A percentile compares a stretch with the other conserved stretches of the same genome.
Conservation (phyloP, 257 asterid species). For the Marsdenia floribunda region DNA sequence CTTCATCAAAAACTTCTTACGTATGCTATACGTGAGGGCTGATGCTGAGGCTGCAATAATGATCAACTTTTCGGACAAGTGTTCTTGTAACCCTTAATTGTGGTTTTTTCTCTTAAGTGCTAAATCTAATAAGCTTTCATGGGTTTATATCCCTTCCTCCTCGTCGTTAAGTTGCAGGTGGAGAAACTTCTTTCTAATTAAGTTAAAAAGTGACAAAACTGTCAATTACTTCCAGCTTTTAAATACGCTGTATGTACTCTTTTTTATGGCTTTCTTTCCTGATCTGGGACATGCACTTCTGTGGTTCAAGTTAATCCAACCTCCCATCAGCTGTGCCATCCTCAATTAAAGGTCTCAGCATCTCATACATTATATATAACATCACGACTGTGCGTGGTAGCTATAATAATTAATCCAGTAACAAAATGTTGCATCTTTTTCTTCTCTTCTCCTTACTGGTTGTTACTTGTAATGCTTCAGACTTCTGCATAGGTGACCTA, state of each 20-base stretch:
- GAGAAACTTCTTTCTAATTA: background rate
- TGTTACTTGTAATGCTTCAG: conserved; percentile 38
- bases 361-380: background rate
- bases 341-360: background rate
- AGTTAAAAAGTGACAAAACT: background rate
- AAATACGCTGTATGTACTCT: conserved; percentile 1
- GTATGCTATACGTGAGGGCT: background rate
- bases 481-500: conserved; percentile 64
- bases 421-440: conserved; percentile 33
- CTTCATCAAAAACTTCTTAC: background rate
- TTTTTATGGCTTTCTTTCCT: background rate
- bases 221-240: conserved; percentile 17
- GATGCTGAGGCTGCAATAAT: background rate
- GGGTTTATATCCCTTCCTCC: too few species aligned
- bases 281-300: background rate
- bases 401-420: background rate
- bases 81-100: too few species aligned
- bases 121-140: too few species aligned
- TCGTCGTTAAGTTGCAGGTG: background rate
- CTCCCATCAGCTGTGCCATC: background rate
- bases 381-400: too few species aligned
- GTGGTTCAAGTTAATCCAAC: conserved; percentile 11
- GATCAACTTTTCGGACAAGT: background rate
- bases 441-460: conserved; percentile 28
- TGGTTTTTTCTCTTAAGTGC: too few species aligned